phyloP scores from a whole-genome alignment of 768 basidiomycete genomes.

The Xerocomellus dryophilus region DNA sequence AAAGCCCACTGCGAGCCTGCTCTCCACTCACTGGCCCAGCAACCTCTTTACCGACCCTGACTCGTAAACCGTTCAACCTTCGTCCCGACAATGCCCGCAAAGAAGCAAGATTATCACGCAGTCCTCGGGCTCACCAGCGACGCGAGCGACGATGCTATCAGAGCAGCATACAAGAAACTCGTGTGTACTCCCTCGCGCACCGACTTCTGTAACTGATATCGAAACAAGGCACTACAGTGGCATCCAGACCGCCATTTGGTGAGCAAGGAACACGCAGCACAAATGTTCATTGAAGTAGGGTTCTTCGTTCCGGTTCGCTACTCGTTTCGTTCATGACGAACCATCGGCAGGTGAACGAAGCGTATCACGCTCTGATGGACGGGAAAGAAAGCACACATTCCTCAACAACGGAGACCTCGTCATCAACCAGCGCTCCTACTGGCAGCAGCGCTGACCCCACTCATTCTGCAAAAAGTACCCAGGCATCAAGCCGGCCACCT shows the following conservation, averaged over 20 bases:
- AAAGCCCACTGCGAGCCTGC: conserved; percentile 5
- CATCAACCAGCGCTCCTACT: conserved; percentile 21
- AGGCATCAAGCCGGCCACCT: conserved; percentile 30
- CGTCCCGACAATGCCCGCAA: conserved; percentile 28
- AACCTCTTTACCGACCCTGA: conserved; percentile 6
- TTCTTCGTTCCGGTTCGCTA: neutral
- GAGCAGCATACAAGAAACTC: conserved; percentile 59
- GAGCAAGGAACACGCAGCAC: conserved; percentile 50
- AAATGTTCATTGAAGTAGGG: conserved; percentile 57
- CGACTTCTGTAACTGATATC: conserved; percentile 20
- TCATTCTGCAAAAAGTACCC: conserved; percentile 25
- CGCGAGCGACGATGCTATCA: conserved; percentile 52
- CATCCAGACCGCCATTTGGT: conserved; percentile 61
- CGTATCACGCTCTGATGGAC: conserved; percentile 53
- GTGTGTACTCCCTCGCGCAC: conserved; percentile 37
- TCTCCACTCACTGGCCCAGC: conserved; percentile 7
- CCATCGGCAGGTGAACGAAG: conserved; percentile 45
- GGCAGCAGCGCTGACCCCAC: conserved; percentile 19
- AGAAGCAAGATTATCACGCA: conserved; percentile 34
- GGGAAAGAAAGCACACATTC: conserved; percentile 35
- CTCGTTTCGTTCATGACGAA: neutral
- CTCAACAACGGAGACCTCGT: conserved; percentile 27
- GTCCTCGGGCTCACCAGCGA: conserved; percentile 44
- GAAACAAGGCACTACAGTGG: conserved; percentile 55
- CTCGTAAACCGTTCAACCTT: conserved; percentile 10